Evolutionary conservation across 257 asterid species (phyloP).

Genomic region (Nicotiana undulata): DNA sequence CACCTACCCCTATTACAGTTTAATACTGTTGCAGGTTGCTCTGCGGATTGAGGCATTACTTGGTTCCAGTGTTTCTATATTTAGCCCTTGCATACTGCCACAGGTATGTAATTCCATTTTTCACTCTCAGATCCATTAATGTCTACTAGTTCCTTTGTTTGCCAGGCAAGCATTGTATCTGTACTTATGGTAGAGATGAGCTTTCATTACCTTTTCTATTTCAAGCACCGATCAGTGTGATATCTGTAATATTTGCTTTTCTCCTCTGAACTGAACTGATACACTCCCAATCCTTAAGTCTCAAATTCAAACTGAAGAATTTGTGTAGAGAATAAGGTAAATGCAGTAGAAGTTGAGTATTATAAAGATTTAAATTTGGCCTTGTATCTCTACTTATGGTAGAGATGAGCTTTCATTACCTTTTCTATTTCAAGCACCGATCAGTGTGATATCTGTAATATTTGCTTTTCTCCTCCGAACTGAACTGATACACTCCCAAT

Average conservation of each 20-base stretch:
- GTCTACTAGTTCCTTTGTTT: not conserved
- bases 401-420: not conserved
- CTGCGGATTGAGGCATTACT: conserved; percentile 53
- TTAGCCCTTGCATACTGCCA: conserved; percentile 51
- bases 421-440: not conserved
- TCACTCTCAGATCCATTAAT: not conserved
- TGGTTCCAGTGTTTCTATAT: conserved; percentile 45
- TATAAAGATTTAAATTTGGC: not conserved
- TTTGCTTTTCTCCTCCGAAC: not conserved
- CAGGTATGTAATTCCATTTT: conserved; percentile 30
- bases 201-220: not conserved
- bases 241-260: not conserved
- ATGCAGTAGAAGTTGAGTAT: not conserved
- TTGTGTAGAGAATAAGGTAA: not conserved
- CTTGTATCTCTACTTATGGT: too few species aligned
- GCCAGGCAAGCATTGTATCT: not conserved
- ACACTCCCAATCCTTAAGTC: too few species aligned
- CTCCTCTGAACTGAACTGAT: not conserved
- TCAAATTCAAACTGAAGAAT: too few species aligned
- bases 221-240: not conserved
- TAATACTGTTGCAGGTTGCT: conserved; percentile 45
- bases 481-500: not conserved
- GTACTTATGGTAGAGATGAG: not conserved
- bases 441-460: not conserved
- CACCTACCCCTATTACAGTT: conserved; percentile 6